Conservation (phyloP, 305 asterid species). For the Plantago rigida region DNA sequence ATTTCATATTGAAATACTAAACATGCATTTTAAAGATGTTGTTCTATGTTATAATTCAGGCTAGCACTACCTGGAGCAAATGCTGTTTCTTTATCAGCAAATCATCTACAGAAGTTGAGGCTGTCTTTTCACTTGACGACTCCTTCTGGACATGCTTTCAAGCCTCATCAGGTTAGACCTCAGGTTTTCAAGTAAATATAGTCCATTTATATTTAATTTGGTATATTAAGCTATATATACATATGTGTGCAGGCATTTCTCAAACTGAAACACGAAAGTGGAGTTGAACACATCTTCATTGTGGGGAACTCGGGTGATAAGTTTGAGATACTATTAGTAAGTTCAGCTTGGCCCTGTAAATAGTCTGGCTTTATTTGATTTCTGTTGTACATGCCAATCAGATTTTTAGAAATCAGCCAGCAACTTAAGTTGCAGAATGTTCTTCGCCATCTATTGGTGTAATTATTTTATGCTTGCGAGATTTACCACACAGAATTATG, state of each 20-base stretch:
- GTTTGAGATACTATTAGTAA: conserved; percentile 63
- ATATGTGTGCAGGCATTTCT: conserved; percentile 61
- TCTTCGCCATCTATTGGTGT: no score
- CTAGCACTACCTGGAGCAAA: conserved; percentile 50
- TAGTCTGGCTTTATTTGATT: conserved; percentile 14
- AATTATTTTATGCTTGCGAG: no score
- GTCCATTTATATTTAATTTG: conserved; percentile 11
- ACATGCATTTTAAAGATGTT: no score
- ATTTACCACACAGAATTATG: no score
- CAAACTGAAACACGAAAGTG: conserved; percentile 69
- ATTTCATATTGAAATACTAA: no score
- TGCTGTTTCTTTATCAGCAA: conserved; percentile 62
- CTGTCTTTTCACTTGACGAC: conserved; percentile 62
- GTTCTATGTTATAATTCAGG: conserved; percentile 35
- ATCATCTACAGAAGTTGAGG: conserved; percentile 84
- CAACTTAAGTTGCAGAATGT: no score
- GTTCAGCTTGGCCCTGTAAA: conserved; percentile 23
- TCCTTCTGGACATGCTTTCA: conserved; percentile 66
- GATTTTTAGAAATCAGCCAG: neutral
- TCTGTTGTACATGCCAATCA: conserved; percentile 1
- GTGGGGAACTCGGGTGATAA: conserved; percentile 57
- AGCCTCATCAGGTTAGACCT: conserved; percentile 78
- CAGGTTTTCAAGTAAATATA: conserved; percentile 12
- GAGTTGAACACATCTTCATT: conserved; percentile 79
- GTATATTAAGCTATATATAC: conserved; percentile 25